Percentiles rank a stretch among this genome's conserved stretches.
Conservation (phyloP, 2,329 filamentous ascomycete species). For the Aureobasidium musti region DNA sequence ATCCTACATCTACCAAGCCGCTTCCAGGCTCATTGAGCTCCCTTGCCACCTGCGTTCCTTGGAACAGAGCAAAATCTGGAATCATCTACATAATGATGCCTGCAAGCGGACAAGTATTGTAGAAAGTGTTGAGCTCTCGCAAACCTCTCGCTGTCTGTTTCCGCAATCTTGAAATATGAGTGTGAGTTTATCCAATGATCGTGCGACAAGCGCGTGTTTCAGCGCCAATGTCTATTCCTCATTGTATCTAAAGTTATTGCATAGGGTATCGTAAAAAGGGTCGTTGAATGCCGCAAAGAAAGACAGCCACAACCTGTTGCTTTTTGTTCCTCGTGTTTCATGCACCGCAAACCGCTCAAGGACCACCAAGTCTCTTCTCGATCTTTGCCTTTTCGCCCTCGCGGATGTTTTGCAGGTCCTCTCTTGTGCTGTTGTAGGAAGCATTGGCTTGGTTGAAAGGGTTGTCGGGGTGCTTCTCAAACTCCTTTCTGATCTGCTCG, state of each 20-base stretch:
- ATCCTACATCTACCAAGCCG: too few species aligned
- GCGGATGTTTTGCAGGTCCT: conserved; percentile 69
- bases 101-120: too few species aligned
- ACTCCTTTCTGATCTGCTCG: conserved; percentile 84
- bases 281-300: neutral
- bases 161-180: neutral
- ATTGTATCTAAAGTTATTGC: conserved; percentile 18
- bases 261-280: conserved; percentile 21
- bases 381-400: conserved; percentile 70
- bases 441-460: conserved; percentile 81
- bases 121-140: too few species aligned
- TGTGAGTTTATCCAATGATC: neutral
- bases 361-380: conserved; percentile 64
- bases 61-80: too few species aligned
- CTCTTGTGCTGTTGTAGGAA: conserved; percentile 73
- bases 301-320: neutral
- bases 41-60: too few species aligned
- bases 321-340: neutral
- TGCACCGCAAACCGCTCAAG: neutral
- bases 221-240: neutral
- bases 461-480: conserved; percentile 92
- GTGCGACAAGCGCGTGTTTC: neutral
- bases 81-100: too few species aligned
- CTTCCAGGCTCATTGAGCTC: too few species aligned
- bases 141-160: too few species aligned